Base-by-base conservation (phyloP, 371 early-diverging fungal genomes). In the Nematocida ausubeli region DNA sequence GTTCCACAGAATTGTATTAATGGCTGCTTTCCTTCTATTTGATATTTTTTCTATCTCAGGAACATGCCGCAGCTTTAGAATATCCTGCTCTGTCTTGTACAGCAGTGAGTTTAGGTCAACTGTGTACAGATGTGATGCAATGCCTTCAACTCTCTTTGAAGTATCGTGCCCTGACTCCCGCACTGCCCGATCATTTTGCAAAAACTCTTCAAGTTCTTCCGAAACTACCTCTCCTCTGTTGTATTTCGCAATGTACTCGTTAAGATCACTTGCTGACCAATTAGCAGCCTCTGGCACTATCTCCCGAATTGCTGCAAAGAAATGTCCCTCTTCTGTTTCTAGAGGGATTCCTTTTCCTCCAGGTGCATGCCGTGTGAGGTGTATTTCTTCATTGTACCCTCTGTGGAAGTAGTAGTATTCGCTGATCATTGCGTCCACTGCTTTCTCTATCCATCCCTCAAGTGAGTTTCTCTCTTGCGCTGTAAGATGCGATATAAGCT, bases 141-240 rank as follows among this genome's bases (percentile, higher is more conserved):
- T 37, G 2, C 56, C 63, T 3, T 89, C 85, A 90, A 91, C 91
- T 39, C 93, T 87, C 3, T 89, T 87, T 19, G 90, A 88, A 80
- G 89, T 92, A 83, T 93, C 93, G 91, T 91, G 91, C 3, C 94
- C 95, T n/a, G 90, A 88, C 82, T 94, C 93, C 2, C 93, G 92
- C 19, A 89, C 92, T 0, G 92, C 68, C 32, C 44, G 85, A 86
- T 56, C 51, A 32, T 73, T 70, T 0, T 64, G 70, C 0, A 67
- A 56, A 51, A 86, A 86, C 14, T 86, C 82, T 55, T 70, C 80
- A 7, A 70, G 47, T 42, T 49, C 40, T 19, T 39, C 37, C 7
- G 24, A 28, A 4, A n/a, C 9, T 26, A 22, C 60, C 16, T 69
- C 80, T 70, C 64, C 80, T 28, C 12, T 42, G 80, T 70, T 70